Percentiles rank a stretch among this genome's conserved stretches.
phyloP scores from a whole-genome alignment of 331 rosid species.

The Cydonia oblonga region DNA sequence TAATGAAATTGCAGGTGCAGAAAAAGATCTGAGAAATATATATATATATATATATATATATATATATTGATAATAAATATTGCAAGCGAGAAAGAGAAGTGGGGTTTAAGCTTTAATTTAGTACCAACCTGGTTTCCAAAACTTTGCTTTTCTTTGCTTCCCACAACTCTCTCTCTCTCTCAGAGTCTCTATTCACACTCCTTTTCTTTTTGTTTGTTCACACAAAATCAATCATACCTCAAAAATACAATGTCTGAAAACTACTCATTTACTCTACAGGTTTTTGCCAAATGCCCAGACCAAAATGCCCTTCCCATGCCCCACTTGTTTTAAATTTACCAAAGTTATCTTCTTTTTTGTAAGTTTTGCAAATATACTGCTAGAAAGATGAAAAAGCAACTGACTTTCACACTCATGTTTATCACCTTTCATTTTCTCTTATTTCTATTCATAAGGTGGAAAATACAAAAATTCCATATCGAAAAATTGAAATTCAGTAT shows the following conservation, averaged over 20 bases:
- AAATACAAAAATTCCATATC: too few relatives aligned
- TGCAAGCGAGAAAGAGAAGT: conserved; percentile 29
- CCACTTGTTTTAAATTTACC: not conserved
- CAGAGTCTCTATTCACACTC: not conserved
- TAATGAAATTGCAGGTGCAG: conserved; percentile 16
- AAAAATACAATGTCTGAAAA: conserved; percentile 5
- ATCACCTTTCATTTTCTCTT: too few relatives aligned
- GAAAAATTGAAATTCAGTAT: too few relatives aligned
- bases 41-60: not conserved
- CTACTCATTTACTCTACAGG: not conserved
- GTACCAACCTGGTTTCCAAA: conserved; percentile 44
- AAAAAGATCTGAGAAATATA: conserved; percentile 2
- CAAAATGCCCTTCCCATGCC: conserved; percentile 14
- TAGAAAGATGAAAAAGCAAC: not conserved
- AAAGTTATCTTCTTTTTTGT: not conserved
- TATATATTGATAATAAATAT: conserved; percentile 6
- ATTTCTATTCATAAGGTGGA: too few relatives aligned
- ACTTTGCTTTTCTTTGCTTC: conserved; percentile 37
- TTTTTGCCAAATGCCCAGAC: conserved; percentile 3
- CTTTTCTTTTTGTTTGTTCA: conserved; percentile 20
- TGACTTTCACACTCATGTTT: not conserved
- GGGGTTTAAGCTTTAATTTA: conserved; percentile 24
- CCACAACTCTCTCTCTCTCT: conserved; percentile 41
- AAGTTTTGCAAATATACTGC: not conserved
- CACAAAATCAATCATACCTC: conserved; percentile 9